phyloP scores from a whole-genome alignment of 2,329 filamentous ascomycete species.

The Verticillium nubilum region DNA sequence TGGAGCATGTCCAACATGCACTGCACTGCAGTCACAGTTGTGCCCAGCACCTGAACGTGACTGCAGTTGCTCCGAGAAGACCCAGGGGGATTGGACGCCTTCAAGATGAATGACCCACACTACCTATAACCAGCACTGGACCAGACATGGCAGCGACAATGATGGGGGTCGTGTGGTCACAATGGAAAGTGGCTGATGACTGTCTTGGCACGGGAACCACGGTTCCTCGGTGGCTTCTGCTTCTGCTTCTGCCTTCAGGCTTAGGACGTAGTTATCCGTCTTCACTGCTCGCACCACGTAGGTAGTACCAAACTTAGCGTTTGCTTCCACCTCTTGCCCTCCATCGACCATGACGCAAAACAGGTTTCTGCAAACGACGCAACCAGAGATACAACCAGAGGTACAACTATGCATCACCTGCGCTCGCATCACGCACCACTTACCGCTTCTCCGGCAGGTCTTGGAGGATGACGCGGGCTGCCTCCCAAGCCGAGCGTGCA shows the following conservation, averaged over 20 bases:
- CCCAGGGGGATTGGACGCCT: not conserved
- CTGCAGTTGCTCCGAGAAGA: not conserved
- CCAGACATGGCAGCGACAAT: no score
- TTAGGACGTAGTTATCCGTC: not conserved
- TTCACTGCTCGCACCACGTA: no score
- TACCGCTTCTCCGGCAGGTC: not conserved
- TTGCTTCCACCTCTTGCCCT: not conserved
- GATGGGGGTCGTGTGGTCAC: not conserved
- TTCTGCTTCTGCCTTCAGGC: no score
- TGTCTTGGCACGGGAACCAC: not conserved
- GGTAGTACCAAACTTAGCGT: not conserved
- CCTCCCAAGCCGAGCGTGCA: not conserved
- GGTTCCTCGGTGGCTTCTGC: not conserved
- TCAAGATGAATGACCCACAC: not conserved
- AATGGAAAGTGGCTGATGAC: not conserved
- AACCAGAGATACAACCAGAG: no score
- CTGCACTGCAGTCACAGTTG: no score
- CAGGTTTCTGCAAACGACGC: not conserved
- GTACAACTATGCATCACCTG: not conserved
- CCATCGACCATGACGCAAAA: not conserved
- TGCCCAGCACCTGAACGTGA: not conserved
- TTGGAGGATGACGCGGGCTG: not conserved
- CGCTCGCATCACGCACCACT: not conserved
- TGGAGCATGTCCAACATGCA: no score
- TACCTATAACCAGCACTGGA: no score